Evolutionary conservation across 495 filamentous ascomycete genomes (phyloP).

Genomic region (Bryoglossum gracile): DNA sequence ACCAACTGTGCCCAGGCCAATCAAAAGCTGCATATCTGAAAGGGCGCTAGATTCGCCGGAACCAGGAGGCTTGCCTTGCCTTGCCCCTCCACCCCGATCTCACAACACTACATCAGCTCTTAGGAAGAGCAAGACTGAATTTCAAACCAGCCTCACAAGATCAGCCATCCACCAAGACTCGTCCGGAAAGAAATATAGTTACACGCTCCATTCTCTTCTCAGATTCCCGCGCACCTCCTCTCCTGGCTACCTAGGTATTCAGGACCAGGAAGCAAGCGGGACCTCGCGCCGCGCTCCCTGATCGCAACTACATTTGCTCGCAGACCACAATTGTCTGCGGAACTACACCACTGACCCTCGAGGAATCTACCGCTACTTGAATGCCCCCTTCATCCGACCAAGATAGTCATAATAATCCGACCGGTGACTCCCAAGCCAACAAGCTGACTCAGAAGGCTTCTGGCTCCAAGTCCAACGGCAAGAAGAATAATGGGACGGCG

Average conservation of each 20-base stretch:
- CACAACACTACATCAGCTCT: not conserved
- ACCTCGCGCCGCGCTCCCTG: conserved; percentile 8
- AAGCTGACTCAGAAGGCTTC: conserved; percentile 29
- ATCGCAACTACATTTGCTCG: not conserved
- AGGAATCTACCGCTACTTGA: conserved; percentile 17
- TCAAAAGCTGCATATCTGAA: no score
- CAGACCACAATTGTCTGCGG: not conserved
- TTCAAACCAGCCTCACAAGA: not conserved
- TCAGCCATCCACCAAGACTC: not conserved
- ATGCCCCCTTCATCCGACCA: conserved; percentile 28
- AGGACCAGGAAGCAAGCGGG: conserved; percentile 22
- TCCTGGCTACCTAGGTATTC: conserved; percentile 23
- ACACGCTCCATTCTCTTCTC: not conserved
- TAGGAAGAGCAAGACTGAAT: conserved; percentile 4
- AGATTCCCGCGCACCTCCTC: conserved; percentile 16
- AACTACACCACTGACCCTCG: not conserved
- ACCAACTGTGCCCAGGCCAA: not conserved
- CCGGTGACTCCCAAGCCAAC: conserved; percentile 2
- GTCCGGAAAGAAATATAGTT: conserved; percentile 2
- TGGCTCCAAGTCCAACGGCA: conserved; percentile 22
- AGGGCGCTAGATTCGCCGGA: no score
- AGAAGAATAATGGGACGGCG: conserved; percentile 26
- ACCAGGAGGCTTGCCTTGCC: no score
- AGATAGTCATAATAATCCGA: conserved; percentile 17
- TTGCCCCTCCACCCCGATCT: conserved; percentile 11